Evolutionary conservation across 257 asterid species (phyloP).

Genomic region (Ehretia macrophylla): DNA sequence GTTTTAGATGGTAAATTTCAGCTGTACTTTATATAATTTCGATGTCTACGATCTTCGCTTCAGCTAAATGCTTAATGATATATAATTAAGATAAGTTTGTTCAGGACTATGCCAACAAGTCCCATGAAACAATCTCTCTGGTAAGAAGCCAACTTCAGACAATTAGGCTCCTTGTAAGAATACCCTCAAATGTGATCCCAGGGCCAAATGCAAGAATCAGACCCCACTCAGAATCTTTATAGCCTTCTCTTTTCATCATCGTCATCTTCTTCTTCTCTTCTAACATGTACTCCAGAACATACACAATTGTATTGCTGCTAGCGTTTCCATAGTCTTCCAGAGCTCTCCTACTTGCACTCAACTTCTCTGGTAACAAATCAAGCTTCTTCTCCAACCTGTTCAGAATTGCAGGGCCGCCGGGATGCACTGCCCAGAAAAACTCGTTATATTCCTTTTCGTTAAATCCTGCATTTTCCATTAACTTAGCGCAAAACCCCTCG

Average conservation of each 20-base stretch:
- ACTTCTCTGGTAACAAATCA: conserved; percentile 58
- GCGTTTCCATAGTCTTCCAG: conserved; percentile 90
- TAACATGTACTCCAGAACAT: conserved; percentile 81
- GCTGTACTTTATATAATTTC: neutral
- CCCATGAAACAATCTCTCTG: too few species aligned
- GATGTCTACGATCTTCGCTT: neutral
- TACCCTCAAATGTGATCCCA: conserved; percentile 94
- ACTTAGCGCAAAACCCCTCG: conserved; percentile 50
- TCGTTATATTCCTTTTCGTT: conserved; percentile 43
- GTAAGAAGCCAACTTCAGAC: too few species aligned
- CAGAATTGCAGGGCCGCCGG: conserved; percentile 92
- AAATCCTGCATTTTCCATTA: conserved; percentile 43
- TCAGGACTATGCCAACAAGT: too few species aligned
- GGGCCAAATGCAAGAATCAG: conserved; percentile 90
- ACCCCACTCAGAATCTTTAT: conserved; percentile 52
- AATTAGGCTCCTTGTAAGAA: conserved; percentile 40
- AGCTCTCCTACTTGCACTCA: conserved; percentile 75
- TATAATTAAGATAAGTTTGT: too few species aligned
- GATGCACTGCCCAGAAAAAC: conserved; percentile 97
- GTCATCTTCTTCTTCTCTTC: conserved; percentile 42
- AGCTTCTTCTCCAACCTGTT: conserved; percentile 72
- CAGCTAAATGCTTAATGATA: neutral
- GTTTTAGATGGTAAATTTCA: neutral
- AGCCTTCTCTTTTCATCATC: conserved; percentile 6
- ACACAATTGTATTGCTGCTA: conserved; percentile 84